These are phyloP conservation scores for Backusella luteola DNA, from an alignment of 192 early-diverging fungal genomes.

Conservation along the genomic window DNA sequence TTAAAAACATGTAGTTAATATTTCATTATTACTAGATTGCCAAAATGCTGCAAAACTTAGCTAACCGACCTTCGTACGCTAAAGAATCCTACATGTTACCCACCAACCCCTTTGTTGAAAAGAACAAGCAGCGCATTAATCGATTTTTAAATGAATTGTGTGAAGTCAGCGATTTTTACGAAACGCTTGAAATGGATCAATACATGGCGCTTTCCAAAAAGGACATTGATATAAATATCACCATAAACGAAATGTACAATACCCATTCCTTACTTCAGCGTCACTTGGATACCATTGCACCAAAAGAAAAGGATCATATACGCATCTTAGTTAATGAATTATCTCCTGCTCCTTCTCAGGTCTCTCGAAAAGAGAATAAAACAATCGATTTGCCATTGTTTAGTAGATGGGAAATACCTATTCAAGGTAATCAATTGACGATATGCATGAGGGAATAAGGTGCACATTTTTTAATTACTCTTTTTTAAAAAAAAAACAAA, in stretches of 20 bases:
- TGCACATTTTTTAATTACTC: too few relatives aligned
- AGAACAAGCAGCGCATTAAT: constrained; percentile 82
- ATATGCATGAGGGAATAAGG: neutral
- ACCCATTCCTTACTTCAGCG: constrained; percentile 83
- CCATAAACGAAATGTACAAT: constrained; percentile 93
- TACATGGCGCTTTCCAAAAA: constrained; percentile 94
- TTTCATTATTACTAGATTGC: constrained; percentile 58
- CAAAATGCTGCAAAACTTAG: constrained; percentile 93
- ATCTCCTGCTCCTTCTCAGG: constrained; percentile 67
- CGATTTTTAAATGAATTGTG: constrained; percentile 89
- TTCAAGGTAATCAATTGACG: constrained; percentile 52
- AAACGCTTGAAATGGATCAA: constrained; percentile 97
- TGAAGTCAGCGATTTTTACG: constrained; percentile 94
- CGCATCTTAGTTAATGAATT: constrained; percentile 78
- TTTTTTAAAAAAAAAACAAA: neutral
- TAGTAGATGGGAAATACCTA: constrained; percentile 81
- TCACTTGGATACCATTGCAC: constrained; percentile 78
- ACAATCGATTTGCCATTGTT: constrained; percentile 72
- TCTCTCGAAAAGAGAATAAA: constrained; percentile 79
- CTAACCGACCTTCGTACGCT: constrained; percentile 89
- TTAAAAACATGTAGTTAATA: too few relatives aligned
- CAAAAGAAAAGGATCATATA: constrained; percentile 79
- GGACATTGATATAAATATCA: constrained; percentile 85
- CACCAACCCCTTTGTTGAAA: constrained; percentile 87
- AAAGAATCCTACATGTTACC: constrained; percentile 93